Percentiles rank a stretch among this genome's conserved stretches.
Conservation (phyloP, 2,329 filamentous ascomycete genomes). For the Alternaria hordeiaustralica region DNA sequence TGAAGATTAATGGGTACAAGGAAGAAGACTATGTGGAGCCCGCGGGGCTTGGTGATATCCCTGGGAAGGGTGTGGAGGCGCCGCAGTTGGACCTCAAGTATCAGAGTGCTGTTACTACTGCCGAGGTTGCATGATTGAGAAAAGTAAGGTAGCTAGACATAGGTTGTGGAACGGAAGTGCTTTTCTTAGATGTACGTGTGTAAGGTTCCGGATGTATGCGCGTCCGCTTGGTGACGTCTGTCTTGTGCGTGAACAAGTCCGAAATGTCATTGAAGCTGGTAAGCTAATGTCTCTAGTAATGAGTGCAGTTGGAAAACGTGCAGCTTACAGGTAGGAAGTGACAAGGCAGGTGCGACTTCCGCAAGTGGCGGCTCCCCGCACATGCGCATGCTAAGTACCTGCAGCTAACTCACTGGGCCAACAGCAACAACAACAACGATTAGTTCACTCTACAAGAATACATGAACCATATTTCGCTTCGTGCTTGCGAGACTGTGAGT, state of each 20-base stretch:
- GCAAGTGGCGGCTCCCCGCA: neutral
- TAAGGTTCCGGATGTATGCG: neutral
- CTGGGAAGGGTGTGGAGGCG: slow-evolving; percentile 22
- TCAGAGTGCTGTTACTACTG: slow-evolving; percentile 24
- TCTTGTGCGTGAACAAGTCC: neutral
- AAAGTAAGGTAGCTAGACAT: neutral
- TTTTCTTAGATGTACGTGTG: neutral
- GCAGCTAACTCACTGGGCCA: neutral
- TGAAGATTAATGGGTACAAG: slow-evolving; percentile 49
- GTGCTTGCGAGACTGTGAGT: neutral
- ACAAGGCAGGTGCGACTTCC: neutral
- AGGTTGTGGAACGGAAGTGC: neutral
- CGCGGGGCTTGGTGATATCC: slow-evolving; percentile 45
- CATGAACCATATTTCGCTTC: neutral
- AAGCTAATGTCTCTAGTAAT: neutral
- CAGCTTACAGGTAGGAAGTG: neutral
- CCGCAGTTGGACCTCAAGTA: slow-evolving; percentile 25
- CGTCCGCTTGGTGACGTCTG: neutral
- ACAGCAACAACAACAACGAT: neutral
- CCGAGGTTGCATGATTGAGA: slow-evolving; percentile 10
- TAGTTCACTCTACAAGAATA: neutral
- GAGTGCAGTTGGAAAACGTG: neutral
- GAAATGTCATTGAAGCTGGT: neutral
- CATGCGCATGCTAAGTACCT: neutral
- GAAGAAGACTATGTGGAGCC: slow-evolving; percentile 49